These are phyloP conservation scores for Sisymbrium irio DNA, from an alignment of 345 rosid genomes.

Conservation along the genomic window DNA sequence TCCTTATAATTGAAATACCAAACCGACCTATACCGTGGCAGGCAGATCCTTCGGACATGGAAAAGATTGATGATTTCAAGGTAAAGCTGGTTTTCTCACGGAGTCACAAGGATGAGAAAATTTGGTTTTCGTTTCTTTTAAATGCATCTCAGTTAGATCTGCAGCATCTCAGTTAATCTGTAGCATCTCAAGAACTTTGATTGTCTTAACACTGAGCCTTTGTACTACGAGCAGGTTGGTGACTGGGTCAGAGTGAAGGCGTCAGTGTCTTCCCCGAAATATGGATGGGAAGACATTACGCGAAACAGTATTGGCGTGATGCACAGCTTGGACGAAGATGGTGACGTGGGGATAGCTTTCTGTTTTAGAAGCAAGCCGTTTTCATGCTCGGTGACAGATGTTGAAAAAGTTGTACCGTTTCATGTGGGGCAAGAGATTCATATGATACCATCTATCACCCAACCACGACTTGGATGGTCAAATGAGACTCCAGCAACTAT, in stretches of 20 bases:
- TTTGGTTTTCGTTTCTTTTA: constrained; percentile 4
- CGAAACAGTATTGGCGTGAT: constrained; percentile 78
- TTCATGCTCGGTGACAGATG: constrained; percentile 84
- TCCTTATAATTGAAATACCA: constrained; percentile 88
- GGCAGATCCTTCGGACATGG: constrained; percentile 99
- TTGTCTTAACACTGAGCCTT: constrained; percentile 17
- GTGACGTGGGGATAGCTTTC: constrained; percentile 92
- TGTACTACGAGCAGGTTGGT: constrained; percentile 64
- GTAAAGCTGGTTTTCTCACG: constrained; percentile 42
- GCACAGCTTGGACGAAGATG: constrained; percentile 95
- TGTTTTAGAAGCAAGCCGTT: constrained; percentile 92
- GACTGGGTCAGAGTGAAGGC: constrained; percentile 97
- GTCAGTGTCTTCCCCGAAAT: constrained; percentile 91
- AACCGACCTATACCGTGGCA: constrained; percentile 89
- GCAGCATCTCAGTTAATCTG: too few species aligned
- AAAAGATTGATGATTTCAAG: constrained; percentile 93
- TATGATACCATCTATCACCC: constrained; percentile 66
- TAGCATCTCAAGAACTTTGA: constrained; percentile 11
- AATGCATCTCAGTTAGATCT: constrained; percentile 18
- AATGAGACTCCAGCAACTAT: constrained; percentile 91
- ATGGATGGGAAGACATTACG: constrained; percentile 94
- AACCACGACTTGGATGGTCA: constrained; percentile 98
- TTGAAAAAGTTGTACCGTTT: constrained; percentile 88
- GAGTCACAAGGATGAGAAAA: constrained; percentile 11
- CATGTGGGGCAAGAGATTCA: constrained; percentile 89